Conservation (phyloP, 768 basidiomycete genomes). For the Calocera viscosa region DNA sequence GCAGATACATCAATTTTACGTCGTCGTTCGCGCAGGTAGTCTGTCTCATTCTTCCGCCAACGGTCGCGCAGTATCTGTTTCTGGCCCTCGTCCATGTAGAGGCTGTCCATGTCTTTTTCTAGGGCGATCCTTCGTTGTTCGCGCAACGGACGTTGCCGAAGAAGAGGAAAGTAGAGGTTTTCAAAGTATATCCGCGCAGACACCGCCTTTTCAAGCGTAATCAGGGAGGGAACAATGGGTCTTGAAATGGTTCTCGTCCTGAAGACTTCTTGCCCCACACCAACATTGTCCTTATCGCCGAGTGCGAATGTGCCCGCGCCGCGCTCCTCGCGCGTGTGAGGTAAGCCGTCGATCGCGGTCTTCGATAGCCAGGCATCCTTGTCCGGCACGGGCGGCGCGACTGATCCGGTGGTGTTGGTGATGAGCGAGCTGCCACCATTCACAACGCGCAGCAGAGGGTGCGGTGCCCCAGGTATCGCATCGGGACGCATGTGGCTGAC, state of each 20-base stretch:
- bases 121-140: constrained; percentile 76
- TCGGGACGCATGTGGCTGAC: constrained; percentile 31
- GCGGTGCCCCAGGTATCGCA: constrained; percentile 22
- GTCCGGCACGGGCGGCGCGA: neutral
- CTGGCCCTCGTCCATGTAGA: constrained; percentile 56
- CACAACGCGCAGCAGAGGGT: constrained; percentile 57
- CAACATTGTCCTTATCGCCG: neutral
- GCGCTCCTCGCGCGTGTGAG: neutral
- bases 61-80: constrained; percentile 58
- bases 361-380: neutral
- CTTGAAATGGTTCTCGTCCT: constrained; percentile 23
- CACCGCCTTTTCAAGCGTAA: constrained; percentile 86
- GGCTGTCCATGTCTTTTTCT: constrained; percentile 71
- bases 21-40: constrained; percentile 74
- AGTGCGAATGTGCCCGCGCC: neutral
- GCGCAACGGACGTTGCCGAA: constrained; percentile 72
- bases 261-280: neutral
- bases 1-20: constrained; percentile 71
- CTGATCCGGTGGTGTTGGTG: constrained; percentile 41
- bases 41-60: constrained; percentile 80
- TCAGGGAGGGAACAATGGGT: constrained; percentile 70
- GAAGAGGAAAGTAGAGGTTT: constrained; percentile 73
- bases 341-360: constrained; percentile 12
- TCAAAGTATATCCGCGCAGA: constrained; percentile 89
- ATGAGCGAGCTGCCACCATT: constrained; percentile 63